phyloP scores from a whole-genome alignment of 140 eudicot species.

The Senecio squalidus region DNA sequence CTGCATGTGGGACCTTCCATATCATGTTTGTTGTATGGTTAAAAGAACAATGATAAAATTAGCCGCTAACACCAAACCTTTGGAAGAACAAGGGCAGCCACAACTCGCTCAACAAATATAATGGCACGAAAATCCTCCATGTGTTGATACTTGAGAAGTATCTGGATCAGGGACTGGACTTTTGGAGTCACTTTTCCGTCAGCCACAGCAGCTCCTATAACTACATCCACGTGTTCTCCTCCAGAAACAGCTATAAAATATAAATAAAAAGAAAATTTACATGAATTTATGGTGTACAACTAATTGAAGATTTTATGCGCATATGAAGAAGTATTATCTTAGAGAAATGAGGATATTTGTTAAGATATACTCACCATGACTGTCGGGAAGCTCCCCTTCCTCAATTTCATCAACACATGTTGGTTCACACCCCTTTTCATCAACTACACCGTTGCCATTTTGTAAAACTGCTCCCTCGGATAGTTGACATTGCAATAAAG shows the following conservation, averaged over 20 bases:
- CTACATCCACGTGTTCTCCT: conserved; percentile 97
- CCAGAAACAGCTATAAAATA: conserved; percentile 71
- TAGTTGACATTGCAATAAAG: conserved; percentile 81
- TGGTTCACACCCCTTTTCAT: conserved; percentile 24
- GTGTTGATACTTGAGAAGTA: conserved; percentile 86
- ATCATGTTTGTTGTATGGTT: conserved; percentile 1
- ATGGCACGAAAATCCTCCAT: conserved; percentile 95
- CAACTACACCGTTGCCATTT: conserved; percentile 23
- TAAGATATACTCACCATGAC: conserved; percentile 52
- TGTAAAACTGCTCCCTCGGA: conserved; percentile 80
- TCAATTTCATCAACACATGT: conserved; percentile 60
- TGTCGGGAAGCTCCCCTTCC: conserved; percentile 96
- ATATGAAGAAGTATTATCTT: conserved; percentile 3
- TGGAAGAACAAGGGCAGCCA: conserved; percentile 95
- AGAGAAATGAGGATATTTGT: neutral
- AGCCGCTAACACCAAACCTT: conserved; percentile 47
- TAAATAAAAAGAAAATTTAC: neutral
- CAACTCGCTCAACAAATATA: conserved; percentile 97
- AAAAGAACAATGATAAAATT: neutral
- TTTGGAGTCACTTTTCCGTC: conserved; percentile 99
- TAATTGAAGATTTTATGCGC: neutral
- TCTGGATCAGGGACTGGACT: conserved; percentile 88
- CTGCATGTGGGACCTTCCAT: conserved; percentile 40
- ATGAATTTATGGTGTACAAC: neutral
- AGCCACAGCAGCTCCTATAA: conserved; percentile 99